Evolutionary conservation across 2,329 filamentous ascomycete genomes (phyloP).

Genomic region (Penicillium italicum): DNA sequence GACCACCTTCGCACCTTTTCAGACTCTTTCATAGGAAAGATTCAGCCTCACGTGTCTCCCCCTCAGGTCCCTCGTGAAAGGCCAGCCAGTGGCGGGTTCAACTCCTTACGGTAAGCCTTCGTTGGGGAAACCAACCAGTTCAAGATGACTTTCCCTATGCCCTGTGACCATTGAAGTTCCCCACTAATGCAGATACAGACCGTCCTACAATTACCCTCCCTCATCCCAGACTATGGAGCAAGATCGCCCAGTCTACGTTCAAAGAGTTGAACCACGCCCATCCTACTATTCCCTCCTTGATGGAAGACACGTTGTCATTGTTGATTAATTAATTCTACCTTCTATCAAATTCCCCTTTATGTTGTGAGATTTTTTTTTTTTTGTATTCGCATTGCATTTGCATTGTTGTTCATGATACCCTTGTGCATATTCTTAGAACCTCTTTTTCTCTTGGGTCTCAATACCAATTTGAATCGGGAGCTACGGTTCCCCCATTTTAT

Average conservation of each 20-base stretch:
- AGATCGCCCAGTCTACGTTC: slow-evolving; percentile 23
- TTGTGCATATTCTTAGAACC: slow-evolving; percentile 16
- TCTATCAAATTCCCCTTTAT: background rate
- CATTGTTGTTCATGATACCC: slow-evolving; percentile 25
- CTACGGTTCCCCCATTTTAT: background rate
- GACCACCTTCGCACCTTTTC: slow-evolving; percentile 14
- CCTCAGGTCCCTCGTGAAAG: slow-evolving; percentile 13
- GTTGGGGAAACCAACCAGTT: slow-evolving; percentile 1
- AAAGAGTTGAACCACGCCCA: slow-evolving; percentile 21
- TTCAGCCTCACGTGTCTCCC: slow-evolving; percentile 6
- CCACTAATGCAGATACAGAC: slow-evolving; percentile 12
- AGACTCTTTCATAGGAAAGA: slow-evolving; percentile 7
- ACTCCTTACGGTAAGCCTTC: slow-evolving; percentile 21
- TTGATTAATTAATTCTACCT: slow-evolving; percentile 23
- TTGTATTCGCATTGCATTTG: slow-evolving; percentile 2
- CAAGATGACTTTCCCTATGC: background rate
- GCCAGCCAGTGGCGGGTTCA: slow-evolving; percentile 16
- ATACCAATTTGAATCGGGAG: background rate
- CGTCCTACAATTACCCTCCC: slow-evolving; percentile 16
- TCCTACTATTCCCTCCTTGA: slow-evolving; percentile 19
- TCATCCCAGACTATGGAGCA: slow-evolving; percentile 20
- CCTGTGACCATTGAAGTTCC: background rate
- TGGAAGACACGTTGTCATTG: slow-evolving; percentile 26
- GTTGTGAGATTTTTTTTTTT: slow-evolving; percentile 4
- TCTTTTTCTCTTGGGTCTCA: slow-evolving; percentile 2